phyloP scores from a whole-genome alignment of 805 yeast genomes.

The Saturnispora gosingensis region DNA sequence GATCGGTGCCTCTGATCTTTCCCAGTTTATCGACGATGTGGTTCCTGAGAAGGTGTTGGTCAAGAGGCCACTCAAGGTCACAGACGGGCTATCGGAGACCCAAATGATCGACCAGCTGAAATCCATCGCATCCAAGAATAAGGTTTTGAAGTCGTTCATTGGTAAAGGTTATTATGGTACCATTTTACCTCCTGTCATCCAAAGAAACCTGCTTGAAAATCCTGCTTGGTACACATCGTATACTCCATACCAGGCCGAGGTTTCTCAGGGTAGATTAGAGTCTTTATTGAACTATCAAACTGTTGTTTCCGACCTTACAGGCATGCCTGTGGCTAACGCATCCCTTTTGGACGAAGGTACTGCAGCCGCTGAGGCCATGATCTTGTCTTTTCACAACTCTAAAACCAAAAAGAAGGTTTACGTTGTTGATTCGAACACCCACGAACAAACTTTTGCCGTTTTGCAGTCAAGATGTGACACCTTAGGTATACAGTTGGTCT shows the following conservation, averaged over 20 bases:
- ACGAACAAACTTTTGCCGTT: constrained; percentile 81
- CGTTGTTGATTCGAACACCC: constrained; percentile 67
- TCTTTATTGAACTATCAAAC: constrained; percentile 88
- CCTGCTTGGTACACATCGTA: constrained; percentile 99
- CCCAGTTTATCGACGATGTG: constrained; percentile 59
- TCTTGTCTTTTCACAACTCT: constrained; percentile 58
- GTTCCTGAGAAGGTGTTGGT: constrained; percentile 71
- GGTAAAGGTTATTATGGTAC: constrained; percentile 96
- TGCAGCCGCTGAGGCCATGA: constrained; percentile 96
- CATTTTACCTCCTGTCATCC: constrained; percentile 80
- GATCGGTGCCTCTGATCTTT: constrained; percentile 59
- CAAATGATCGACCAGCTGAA: constrained; percentile 65
- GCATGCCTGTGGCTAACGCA: constrained; percentile 90
- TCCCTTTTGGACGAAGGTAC: constrained; percentile 94
- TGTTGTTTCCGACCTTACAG: constrained; percentile 82
- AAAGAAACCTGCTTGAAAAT: constrained; percentile 81
- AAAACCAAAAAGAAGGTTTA: constrained; percentile 61
- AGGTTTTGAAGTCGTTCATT: constrained; percentile 62
- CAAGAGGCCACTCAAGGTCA: constrained; percentile 55
- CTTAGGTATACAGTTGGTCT: constrained; percentile 52
- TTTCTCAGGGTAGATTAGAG: constrained; percentile 93
- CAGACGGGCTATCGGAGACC: constrained; percentile 70
- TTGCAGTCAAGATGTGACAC: constrained; percentile 71
- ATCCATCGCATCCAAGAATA: constrained; percentile 66
- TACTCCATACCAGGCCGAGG: constrained; percentile 98